Conservation (phyloP, 257 asterid species). For the Coffea canephora region DNA sequence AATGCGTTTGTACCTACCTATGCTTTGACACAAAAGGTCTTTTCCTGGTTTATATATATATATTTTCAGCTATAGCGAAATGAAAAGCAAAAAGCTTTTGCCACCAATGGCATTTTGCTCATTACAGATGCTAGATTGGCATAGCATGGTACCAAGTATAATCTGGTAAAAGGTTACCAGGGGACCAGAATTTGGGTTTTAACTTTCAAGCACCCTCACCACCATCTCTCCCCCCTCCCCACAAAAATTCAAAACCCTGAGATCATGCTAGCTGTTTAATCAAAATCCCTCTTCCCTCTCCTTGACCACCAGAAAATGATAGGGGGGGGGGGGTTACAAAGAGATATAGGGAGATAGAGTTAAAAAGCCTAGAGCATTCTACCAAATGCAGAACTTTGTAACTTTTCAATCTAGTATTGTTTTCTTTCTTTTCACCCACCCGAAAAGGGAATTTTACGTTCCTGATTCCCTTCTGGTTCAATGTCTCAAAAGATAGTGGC, state of each 20-base stretch:
- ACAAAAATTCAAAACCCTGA: not conserved
- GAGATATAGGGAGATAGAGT: not conserved
- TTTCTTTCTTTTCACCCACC: not conserved
- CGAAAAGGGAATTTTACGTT: not conserved
- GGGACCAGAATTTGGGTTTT: not conserved
- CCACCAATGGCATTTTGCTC: not conserved
- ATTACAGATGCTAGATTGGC: not conserved
- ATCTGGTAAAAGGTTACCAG: not conserved
- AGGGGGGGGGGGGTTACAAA: not conserved
- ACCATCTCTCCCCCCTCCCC: not conserved
- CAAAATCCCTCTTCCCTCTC: not conserved
- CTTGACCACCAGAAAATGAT: not conserved
- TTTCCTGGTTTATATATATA: not conserved
- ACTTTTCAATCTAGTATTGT: not conserved
- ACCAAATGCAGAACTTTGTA: not conserved
- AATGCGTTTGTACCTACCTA: not conserved
- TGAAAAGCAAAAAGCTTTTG: conserved; percentile 5
- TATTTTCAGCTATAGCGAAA: not conserved
- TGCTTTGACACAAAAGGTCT: conserved; percentile 6
- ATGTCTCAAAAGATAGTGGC: conserved; percentile 11
- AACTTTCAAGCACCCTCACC: not conserved
- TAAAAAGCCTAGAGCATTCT: not conserved
- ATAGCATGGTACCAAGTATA: not conserved
- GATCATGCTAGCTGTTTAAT: not conserved
- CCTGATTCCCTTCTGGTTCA: conserved; percentile 2